Percentiles rank a stretch among this genome's conserved stretches.
Conservation (phyloP, 2,329 filamentous ascomycete genomes). For the Pseudogymnoascus sp. region DNA sequence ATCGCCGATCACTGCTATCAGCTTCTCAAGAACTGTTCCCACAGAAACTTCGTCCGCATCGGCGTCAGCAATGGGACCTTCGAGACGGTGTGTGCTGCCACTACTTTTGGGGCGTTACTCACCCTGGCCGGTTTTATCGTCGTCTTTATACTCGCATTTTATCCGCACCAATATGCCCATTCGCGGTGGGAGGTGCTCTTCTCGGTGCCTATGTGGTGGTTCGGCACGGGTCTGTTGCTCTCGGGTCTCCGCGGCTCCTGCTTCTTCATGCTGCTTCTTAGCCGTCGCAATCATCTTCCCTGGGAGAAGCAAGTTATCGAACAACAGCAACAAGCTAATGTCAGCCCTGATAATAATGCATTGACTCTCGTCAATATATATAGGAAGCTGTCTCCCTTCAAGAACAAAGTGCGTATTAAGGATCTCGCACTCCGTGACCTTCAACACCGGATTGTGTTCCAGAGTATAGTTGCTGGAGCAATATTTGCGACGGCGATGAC, state of each 20-base stretch:
- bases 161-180: conserved; percentile 21
- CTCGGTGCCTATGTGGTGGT: conserved; percentile 40
- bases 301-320: conserved; percentile 34
- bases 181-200: conserved; percentile 36
- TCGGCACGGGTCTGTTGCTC: conserved; percentile 38
- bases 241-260: conserved; percentile 40
- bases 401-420: not conserved
- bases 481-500: not conserved
- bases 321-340: conserved; percentile 23
- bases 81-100: conserved; percentile 42
- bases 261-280: conserved; percentile 42
- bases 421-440: not conserved
- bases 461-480: not conserved
- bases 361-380: not conserved
- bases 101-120: conserved; percentile 36
- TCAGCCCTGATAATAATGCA: not conserved
- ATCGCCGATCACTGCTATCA: conserved; percentile 41
- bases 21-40: conserved; percentile 41
- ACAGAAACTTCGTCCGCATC: conserved; percentile 45
- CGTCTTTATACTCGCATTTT: conserved; percentile 35
- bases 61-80: conserved; percentile 47
- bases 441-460: not conserved
- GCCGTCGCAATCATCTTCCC: conserved; percentile 38
- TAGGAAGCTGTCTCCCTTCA: not conserved
- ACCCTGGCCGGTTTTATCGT: conserved; percentile 35